Conservation (phyloP, 768 basidiomycete species). For the Rhodosporidiobolus sp. region DNA sequence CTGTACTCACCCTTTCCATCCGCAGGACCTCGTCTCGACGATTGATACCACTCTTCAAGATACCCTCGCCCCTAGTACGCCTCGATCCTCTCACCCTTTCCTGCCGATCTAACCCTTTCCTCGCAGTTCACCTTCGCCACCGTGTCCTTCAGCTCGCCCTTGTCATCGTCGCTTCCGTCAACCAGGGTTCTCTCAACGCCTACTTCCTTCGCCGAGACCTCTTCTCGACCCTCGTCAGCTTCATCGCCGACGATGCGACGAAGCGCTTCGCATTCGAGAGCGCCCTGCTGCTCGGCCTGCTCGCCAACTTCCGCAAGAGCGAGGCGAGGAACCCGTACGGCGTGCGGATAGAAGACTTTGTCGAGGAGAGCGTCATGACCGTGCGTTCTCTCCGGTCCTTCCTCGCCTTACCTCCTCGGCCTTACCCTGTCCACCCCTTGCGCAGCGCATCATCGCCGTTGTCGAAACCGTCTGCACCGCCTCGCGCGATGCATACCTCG, state of each 20-base stretch:
- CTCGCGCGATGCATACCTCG: conserved; percentile 19
- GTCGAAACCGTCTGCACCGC: conserved; percentile 1
- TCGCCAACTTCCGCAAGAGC: conserved; percentile 40
- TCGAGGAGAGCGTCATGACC: conserved; percentile 41
- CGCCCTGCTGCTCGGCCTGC: conserved; percentile 35
- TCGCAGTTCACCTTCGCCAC: conserved; percentile 26
- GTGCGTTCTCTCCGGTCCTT: conserved; percentile 1
- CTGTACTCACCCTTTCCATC: not conserved
- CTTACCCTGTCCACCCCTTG: not conserved
- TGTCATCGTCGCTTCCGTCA: conserved; percentile 30
- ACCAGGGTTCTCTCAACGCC: conserved; percentile 30
- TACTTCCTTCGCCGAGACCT: conserved; percentile 45
- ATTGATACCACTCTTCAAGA: conserved; percentile 38
- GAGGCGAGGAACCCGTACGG: conserved; percentile 40
- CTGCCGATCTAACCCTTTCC: not conserved
- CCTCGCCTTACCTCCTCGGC: not conserved
- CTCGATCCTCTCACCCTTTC: not conserved
- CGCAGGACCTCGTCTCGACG: conserved; percentile 39
- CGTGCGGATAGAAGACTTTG: conserved; percentile 43
- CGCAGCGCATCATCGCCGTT: conserved; percentile 36
- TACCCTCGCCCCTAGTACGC: not conserved
- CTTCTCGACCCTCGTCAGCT: conserved; percentile 39
- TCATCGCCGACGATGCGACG: conserved; percentile 25
- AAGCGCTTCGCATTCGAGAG: conserved; percentile 34
- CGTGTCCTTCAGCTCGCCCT: conserved; percentile 35